Conservation (phyloP, 1,139 yeast species). For the Nadsonia starkeyi-henricii region DNA sequence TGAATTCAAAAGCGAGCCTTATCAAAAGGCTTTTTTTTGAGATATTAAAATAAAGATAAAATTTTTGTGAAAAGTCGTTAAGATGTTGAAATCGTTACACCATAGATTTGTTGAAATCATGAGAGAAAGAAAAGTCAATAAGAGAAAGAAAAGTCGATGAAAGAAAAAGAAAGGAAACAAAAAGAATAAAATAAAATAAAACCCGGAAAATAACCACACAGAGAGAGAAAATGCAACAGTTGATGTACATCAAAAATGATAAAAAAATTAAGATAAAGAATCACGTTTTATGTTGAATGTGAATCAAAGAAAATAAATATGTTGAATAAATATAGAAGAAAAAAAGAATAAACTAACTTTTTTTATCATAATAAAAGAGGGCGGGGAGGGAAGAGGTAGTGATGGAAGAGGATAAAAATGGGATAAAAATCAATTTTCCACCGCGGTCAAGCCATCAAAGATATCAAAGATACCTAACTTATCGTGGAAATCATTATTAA, state of each 20-base stretch:
- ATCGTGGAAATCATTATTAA: conserved; percentile 60
- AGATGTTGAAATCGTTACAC: conserved; percentile 1
- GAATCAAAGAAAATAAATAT: neutral
- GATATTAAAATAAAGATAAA: neutral
- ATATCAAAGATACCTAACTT: conserved; percentile 23
- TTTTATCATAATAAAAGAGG: conserved; percentile 1
- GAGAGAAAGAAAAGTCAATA: neutral
- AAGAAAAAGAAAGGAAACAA: neutral
- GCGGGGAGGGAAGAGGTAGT: too few relatives aligned
- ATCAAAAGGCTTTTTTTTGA: neutral
- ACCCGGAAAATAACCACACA: neutral
- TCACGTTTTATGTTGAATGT: neutral
- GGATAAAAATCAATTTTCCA: neutral
- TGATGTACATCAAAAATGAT: neutral
- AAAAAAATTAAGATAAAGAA: neutral
- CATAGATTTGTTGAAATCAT: neutral
- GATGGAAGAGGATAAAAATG: neutral
- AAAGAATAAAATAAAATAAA: neutral
- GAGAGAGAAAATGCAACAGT: neutral
- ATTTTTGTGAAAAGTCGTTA: neutral
- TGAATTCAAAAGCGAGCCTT: neutral
- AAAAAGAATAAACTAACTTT: neutral
- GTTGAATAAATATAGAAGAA: conserved; percentile 1
- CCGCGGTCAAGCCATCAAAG: conserved; percentile 15
- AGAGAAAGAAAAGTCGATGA: neutral